A percentile compares a stretch with the other conserved stretches of the same genome.
Conservation (phyloP, 2,329 filamentous ascomycete species). For the Aspergillus jensenii region DNA sequence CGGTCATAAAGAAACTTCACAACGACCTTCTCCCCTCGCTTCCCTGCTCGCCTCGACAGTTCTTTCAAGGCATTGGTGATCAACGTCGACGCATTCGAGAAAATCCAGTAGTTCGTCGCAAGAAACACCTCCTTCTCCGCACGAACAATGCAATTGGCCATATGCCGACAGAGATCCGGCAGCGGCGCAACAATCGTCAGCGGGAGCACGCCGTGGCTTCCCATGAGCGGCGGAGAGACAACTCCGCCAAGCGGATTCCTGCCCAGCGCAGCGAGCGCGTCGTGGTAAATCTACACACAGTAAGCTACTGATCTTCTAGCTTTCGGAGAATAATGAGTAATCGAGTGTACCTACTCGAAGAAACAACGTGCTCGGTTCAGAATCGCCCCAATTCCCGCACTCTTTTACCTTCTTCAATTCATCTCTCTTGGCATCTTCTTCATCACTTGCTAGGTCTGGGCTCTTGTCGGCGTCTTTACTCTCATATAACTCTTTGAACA, state of each 20-base stretch:
- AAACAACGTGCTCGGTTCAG: slow-evolving; percentile 66
- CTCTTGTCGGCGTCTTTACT: slow-evolving; percentile 23
- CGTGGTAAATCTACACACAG: slow-evolving; percentile 57
- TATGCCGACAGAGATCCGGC: slow-evolving; percentile 71
- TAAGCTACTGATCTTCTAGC: neutral
- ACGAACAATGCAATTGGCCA: slow-evolving; percentile 72
- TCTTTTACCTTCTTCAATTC: slow-evolving; percentile 55
- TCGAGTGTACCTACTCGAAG: slow-evolving; percentile 47
- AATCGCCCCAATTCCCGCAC: slow-evolving; percentile 68
- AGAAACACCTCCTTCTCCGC: slow-evolving; percentile 72
- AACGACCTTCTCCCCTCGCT: slow-evolving; percentile 57
- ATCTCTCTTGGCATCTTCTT: slow-evolving; percentile 29
- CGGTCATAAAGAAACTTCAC: slow-evolving; percentile 77
- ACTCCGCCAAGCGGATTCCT: slow-evolving; percentile 45
- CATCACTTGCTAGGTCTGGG: slow-evolving; percentile 23
- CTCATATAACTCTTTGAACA: slow-evolving; percentile 58
- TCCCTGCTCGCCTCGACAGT: slow-evolving; percentile 64
- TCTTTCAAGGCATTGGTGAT: slow-evolving; percentile 69
- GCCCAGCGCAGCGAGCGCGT: slow-evolving; percentile 52
- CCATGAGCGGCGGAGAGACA: slow-evolving; percentile 60
- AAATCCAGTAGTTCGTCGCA: slow-evolving; percentile 74
- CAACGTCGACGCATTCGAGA: slow-evolving; percentile 65
- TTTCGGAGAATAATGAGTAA: too few species aligned
- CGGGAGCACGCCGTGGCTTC: slow-evolving; percentile 63
- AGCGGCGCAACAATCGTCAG: slow-evolving; percentile 69